Evolutionary conservation across 768 basidiomycete species (phyloP).

Genomic region (Hypholoma sublateritium): DNA sequence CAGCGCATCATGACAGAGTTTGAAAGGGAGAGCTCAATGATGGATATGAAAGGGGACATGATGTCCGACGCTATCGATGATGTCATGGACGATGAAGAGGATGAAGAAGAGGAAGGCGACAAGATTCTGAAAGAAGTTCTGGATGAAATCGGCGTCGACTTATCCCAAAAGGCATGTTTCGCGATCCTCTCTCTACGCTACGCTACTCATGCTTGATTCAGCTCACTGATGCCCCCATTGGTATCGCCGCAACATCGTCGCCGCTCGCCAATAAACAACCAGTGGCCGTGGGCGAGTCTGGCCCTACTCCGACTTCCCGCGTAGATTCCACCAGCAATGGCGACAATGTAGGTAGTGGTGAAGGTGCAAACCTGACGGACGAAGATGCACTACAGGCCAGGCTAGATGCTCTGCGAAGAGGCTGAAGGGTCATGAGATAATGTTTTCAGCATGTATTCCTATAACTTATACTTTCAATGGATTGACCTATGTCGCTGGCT

Average conservation of each 20-base stretch:
- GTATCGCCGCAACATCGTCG: constrained; percentile 59
- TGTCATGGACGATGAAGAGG: constrained; percentile 95
- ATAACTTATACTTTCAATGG: neutral
- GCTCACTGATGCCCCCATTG: constrained; percentile 84
- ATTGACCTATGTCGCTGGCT: neutral
- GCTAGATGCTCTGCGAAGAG: constrained; percentile 82
- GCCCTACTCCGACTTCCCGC: constrained; percentile 34
- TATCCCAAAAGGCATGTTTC: constrained; percentile 74
- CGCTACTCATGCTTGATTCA: constrained; percentile 30
- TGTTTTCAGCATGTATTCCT: constrained; percentile 1
- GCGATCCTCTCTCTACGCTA: neutral
- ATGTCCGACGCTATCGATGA: constrained; percentile 99
- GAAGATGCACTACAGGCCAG: constrained; percentile 94
- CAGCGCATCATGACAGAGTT: constrained; percentile 98
- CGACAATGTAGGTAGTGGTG: constrained; percentile 36
- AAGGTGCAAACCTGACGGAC: constrained; percentile 55
- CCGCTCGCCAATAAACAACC: constrained; percentile 69
- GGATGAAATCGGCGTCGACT: constrained; percentile 92
- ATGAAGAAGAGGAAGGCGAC: constrained; percentile 95
- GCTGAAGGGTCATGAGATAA: constrained; percentile 27
- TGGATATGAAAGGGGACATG: constrained; percentile 99
- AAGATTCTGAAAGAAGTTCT: constrained; percentile 94
- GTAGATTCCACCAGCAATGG: constrained; percentile 34
- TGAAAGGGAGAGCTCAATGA: constrained; percentile 93
- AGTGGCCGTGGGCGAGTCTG: constrained; percentile 80